Percentiles rank a stretch among this genome's conserved stretches.
phyloP scores from a whole-genome alignment of 495 filamentous ascomycete genomes.

The Aspergillus saccharolyticus region DNA sequence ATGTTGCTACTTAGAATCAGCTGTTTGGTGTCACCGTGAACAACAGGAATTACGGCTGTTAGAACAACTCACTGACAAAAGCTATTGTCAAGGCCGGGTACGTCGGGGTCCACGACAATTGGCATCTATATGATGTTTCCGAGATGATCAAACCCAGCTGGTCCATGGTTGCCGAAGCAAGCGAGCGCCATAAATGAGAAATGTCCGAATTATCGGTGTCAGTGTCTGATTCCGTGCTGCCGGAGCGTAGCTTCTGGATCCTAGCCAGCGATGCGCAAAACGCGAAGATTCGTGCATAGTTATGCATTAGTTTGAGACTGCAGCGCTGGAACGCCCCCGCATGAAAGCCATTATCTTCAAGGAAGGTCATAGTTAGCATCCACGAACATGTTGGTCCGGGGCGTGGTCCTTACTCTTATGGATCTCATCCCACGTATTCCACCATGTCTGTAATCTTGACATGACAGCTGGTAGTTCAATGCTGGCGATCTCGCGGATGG shows the following conservation, averaged over 20 bases:
- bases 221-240: constrained; percentile 18
- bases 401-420: constrained; percentile 29
- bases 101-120: constrained; percentile 38
- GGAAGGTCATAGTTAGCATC: neutral
- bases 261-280: constrained; percentile 35
- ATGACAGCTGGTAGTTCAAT: constrained; percentile 34
- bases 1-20: constrained; percentile 28
- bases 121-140: constrained; percentile 36
- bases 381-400: neutral
- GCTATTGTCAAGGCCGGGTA: constrained; percentile 40
- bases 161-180: constrained; percentile 36
- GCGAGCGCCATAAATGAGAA: constrained; percentile 33
- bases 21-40: neutral
- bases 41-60: neutral
- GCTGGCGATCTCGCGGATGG: constrained; percentile 27
- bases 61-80: constrained; percentile 36
- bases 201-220: constrained; percentile 26
- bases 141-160: constrained; percentile 34
- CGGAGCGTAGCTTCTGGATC: constrained; percentile 37
- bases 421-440: constrained; percentile 41
- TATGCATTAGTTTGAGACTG: constrained; percentile 36
- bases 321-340: constrained; percentile 39
- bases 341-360: constrained; percentile 36
- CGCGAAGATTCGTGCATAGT: constrained; percentile 38
- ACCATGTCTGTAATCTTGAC: constrained; percentile 35